Conservation (phyloP, 2,329 filamentous ascomycete genomes). For the Arthroderma uncinatum region DNA sequence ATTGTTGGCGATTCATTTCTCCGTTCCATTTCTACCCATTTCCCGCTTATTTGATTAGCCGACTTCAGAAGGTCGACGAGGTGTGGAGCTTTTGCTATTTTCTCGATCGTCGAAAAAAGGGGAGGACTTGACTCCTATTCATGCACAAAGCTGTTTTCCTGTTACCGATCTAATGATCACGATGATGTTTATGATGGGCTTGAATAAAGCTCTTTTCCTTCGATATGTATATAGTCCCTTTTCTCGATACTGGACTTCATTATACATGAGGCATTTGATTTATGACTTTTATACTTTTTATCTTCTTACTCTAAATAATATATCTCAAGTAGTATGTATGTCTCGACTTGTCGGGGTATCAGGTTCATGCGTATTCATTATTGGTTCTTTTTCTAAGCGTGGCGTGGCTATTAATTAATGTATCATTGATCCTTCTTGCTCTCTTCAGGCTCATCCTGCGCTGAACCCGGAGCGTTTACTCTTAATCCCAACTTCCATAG, state of each 20-base stretch:
- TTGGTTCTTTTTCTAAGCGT: conserved; percentile 3
- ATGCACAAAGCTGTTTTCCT: neutral
- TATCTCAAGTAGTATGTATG: neutral
- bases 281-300: neutral
- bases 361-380: neutral
- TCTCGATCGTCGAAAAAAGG: neutral
- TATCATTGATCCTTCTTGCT: conserved; percentile 10
- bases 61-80: neutral
- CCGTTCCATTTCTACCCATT: neutral
- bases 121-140: neutral
- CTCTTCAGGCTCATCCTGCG: conserved; percentile 7
- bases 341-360: neutral
- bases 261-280: conserved; percentile 4
- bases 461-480: conserved; percentile 19
- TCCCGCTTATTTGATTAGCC: neutral
- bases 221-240: neutral
- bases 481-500: conserved; percentile 45
- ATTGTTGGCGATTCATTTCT: neutral
- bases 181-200: conserved; percentile 6
- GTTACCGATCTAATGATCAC: conserved; percentile 3
- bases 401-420: neutral
- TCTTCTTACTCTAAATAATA: neutral
- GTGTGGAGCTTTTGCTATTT: neutral
- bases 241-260: neutral
- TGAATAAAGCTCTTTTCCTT: neutral